Base-by-base conservation (phyloP, 2,329 filamentous ascomycete species). In the Aspergillus terreus region DNA sequence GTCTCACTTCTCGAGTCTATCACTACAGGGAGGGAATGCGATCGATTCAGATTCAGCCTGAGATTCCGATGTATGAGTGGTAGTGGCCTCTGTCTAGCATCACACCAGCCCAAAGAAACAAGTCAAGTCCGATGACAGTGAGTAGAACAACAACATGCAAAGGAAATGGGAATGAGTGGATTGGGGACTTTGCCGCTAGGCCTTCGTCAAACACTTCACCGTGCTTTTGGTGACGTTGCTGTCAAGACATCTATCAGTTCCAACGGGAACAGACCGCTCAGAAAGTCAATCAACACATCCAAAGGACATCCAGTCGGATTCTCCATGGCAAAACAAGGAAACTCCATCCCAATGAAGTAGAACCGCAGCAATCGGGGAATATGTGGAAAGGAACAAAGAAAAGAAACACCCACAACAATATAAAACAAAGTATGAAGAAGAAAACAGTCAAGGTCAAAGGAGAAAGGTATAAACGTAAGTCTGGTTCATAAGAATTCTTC, bases 401-500 rank as follows among this genome's bases (percentile, higher is more conserved):
- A 41, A 47, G 46, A 50, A 19, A n/a, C 14, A 38, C 41, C 25
- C 41, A 51, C 44, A 48, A 32, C 49, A 46, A 48, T 30, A 47
- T 49, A 47, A 33, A 40, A 33, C 35, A 38, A 15, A 38, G 15
- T n/a, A 33, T 42, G 32, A 43, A 45, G 44, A 52, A 44, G 45
- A 46, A 36, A 58, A 51, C 23, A 46, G 19, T 41, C 48, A 54
- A 55, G 56, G 54, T 55, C 47, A 46, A 44, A 44, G 44, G 51
- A 52, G 43, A 43, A 46, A 55, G 56, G 55, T 58, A 59, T 57
- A 55, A 53, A 57, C 46, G 44, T 55, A 53, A 46, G 46, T 49
- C 46, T 51, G 50, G 44, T 52, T 52, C 23, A 57, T 48, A 51
- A n/a, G 38, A 46, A 19, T 15, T 35, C 21, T 43, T 17, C 38